Percentiles rank a stretch among this genome's conserved stretches.
Evolutionary conservation across 495 filamentous ascomycete species (phyloP).

Genomic region (Jackrogersella multiformis): DNA sequence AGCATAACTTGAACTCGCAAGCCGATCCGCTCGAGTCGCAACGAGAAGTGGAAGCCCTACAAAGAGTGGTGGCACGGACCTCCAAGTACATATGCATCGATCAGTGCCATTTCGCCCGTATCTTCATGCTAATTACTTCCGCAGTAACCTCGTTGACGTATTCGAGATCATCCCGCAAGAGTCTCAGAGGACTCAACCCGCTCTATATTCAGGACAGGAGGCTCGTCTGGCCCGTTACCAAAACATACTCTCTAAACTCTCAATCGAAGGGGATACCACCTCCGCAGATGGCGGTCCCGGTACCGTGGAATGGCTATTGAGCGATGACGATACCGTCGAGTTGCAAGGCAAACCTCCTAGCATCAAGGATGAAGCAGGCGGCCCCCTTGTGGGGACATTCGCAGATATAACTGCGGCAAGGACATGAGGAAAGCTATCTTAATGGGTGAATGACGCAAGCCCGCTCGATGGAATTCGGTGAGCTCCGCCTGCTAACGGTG

Average conservation of each 20-base stretch:
- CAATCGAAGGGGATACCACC: slow-evolving; percentile 50
- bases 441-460: slow-evolving; percentile 21
- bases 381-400: slow-evolving; percentile 60
- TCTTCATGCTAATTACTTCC: slow-evolving; percentile 41
- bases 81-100: slow-evolving; percentile 60
- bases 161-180: slow-evolving; percentile 65
- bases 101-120: background rate
- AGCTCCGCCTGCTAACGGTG: slow-evolving; percentile 8
- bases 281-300: slow-evolving; percentile 44
- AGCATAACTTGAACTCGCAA: slow-evolving; percentile 58
- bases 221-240: slow-evolving; percentile 60
- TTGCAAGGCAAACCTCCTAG: slow-evolving; percentile 51
- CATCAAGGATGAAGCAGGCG: slow-evolving; percentile 57
- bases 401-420: slow-evolving; percentile 58
- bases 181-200: slow-evolving; percentile 43
- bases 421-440: slow-evolving; percentile 43
- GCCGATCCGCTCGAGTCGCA: slow-evolving; percentile 66
- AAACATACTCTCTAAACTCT: slow-evolving; percentile 61
- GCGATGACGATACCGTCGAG: slow-evolving; percentile 58
- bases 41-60: slow-evolving; percentile 66
- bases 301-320: slow-evolving; percentile 57
- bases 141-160: slow-evolving; percentile 66
- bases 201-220: slow-evolving; percentile 55
- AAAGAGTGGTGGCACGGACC: slow-evolving; percentile 63
- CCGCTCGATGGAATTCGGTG: slow-evolving; percentile 2